These are phyloP conservation scores for Punica granatum DNA, from an alignment of 345 rosid species.

Conservation along the genomic window DNA sequence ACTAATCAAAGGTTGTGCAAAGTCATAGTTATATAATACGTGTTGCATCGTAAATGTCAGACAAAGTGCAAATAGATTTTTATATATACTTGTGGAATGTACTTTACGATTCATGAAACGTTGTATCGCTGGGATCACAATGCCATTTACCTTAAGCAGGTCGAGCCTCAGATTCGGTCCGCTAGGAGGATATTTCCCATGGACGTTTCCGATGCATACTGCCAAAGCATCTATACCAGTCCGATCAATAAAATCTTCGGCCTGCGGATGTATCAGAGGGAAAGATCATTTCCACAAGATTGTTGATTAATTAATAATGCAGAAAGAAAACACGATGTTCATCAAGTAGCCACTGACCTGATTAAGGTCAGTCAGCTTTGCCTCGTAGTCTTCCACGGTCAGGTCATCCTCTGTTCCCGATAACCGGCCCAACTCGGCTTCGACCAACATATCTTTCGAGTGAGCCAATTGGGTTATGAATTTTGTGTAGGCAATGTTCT, in stretches of 20 bases:
- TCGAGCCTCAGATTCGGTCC: constrained; percentile 88
- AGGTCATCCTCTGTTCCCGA: constrained; percentile 96
- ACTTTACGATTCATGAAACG: no score
- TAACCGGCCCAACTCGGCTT: constrained; percentile 92
- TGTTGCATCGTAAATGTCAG: no score
- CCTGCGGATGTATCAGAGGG: constrained; percentile 33
- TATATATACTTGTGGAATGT: no score
- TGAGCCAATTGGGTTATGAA: constrained; percentile 57
- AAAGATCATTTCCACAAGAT: not conserved
- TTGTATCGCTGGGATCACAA: not conserved
- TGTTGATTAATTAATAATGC: not conserved
- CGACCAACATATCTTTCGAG: constrained; percentile 62
- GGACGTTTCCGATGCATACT: constrained; percentile 95
- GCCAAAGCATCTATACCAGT: constrained; percentile 92
- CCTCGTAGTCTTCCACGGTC: constrained; percentile 91
- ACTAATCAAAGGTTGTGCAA: no score
- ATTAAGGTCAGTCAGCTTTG: constrained; percentile 69
- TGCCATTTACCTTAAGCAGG: constrained; percentile 58
- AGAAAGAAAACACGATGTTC: constrained; percentile 2
- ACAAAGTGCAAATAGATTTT: no score
- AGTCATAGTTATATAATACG: no score
- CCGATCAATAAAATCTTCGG: constrained; percentile 66
- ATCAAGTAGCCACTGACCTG: constrained; percentile 39
- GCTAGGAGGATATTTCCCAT: constrained; percentile 83
- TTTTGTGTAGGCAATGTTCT: constrained; percentile 72